Conservation (phyloP, 2,329 filamentous ascomycete genomes). For the Sporothrix dimorphospora region DNA sequence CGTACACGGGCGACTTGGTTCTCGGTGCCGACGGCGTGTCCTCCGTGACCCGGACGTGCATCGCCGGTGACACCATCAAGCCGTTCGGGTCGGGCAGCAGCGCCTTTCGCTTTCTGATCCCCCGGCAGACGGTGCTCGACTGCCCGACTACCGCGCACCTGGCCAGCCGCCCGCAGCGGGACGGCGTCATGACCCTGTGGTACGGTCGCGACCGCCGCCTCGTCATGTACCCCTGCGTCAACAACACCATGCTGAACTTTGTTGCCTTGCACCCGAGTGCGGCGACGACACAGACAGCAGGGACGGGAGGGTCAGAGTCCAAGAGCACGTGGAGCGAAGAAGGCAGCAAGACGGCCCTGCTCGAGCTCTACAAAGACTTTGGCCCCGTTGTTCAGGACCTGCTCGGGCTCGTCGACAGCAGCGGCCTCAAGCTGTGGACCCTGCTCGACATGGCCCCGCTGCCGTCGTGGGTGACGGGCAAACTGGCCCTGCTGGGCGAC, state of each 20-base stretch:
- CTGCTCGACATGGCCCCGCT: background rate
- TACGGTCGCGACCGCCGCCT: background rate
- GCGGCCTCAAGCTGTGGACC: constrained; percentile 1
- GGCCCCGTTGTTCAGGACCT: background rate
- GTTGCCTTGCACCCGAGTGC: background rate
- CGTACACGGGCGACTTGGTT: background rate
- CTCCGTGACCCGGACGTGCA: background rate
- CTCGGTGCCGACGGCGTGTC: background rate
- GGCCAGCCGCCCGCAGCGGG: background rate
- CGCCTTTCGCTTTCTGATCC: background rate
- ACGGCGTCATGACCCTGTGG: background rate
- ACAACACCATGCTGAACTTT: constrained; percentile 8
- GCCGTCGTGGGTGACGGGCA: background rate
- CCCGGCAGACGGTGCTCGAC: background rate
- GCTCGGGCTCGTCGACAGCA: background rate
- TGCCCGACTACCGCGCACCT: background rate
- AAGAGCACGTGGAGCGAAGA: background rate
- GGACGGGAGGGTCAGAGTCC: background rate
- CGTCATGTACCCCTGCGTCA: constrained; percentile 4
- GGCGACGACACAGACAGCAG: background rate
- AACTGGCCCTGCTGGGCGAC: background rate
- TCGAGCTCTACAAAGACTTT: background rate
- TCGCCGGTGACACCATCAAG: background rate
- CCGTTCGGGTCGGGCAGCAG: background rate
- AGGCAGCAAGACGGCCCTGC: background rate